A percentile compares a stretch with the other conserved stretches of the same genome.
Conservation (phyloP, 371 early-diverging fungal species). For the Mucor irregularis region DNA sequence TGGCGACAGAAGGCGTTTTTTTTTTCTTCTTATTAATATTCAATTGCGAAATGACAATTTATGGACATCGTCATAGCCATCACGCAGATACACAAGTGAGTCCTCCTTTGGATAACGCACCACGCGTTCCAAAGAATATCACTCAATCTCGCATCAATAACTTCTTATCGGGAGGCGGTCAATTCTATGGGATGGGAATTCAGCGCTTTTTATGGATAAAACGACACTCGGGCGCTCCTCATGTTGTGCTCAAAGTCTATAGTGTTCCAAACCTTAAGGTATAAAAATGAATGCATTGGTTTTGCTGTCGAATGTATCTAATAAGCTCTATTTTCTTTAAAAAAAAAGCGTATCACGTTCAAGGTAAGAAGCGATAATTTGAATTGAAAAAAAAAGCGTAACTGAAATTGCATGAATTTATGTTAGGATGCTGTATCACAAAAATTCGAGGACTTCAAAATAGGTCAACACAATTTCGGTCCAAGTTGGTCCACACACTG, state of each 20-base stretch:
- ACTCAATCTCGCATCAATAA: constrained; percentile 43
- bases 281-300: not conserved
- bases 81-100: constrained; percentile 7
- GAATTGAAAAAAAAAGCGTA: not conserved
- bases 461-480: constrained; percentile 36
- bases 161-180: constrained; percentile 39
- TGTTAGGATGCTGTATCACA: constrained; percentile 44
- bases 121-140: constrained; percentile 41
- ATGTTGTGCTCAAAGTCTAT: constrained; percentile 55
- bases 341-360: constrained; percentile 40
- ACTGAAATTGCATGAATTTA: constrained; percentile 7
- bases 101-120: constrained; percentile 38
- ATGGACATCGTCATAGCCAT: constrained; percentile 24
- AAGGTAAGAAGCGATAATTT: constrained; percentile 18
- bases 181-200: constrained; percentile 51
- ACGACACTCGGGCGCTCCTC: constrained; percentile 31
- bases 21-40: not conserved
- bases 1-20: too few relatives aligned
- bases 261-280: constrained; percentile 77
- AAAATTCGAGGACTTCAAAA: constrained; percentile 30
- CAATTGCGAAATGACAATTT: constrained; percentile 18
- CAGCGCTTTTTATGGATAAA: constrained; percentile 37
- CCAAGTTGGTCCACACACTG: constrained; percentile 86
- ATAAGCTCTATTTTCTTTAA: too few relatives aligned
- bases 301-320: too few relatives aligned